These are phyloP conservation scores for Oryza australiensis DNA, from an alignment of 176 grass and related monocot species.

Conservation along the genomic window DNA sequence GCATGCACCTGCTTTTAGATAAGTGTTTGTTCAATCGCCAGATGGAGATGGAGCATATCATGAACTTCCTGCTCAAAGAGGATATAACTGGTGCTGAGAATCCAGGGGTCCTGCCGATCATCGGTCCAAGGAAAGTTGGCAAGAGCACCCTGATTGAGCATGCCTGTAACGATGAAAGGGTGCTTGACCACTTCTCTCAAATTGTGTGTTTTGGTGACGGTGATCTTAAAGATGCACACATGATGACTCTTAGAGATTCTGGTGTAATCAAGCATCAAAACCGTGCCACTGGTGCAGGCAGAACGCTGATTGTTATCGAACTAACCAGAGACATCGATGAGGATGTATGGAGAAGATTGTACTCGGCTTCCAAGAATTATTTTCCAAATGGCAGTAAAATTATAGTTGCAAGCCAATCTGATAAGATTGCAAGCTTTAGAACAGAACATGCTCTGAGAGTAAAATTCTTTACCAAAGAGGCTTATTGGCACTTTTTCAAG, in stretches of 20 bases:
- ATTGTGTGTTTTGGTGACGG: background rate
- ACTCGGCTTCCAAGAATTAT: background rate
- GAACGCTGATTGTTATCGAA: slow-evolving; percentile 22
- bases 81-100: background rate
- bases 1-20: background rate
- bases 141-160: slow-evolving; percentile 33
- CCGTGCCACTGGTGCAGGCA: background rate
- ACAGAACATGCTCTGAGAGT: background rate
- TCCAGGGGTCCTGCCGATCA: background rate
- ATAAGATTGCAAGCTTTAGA: background rate
- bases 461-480: background rate
- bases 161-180: slow-evolving; percentile 2
- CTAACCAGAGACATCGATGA: background rate
- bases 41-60: background rate
- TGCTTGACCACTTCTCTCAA: slow-evolving; percentile 10
- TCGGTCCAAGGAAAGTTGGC: background rate
- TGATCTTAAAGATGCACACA: background rate
- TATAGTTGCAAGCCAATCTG: background rate
- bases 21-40: background rate
- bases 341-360: background rate
- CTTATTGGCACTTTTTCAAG: slow-evolving; percentile 25
- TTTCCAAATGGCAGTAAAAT: slow-evolving; percentile 3
- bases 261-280: background rate
- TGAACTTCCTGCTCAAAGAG: background rate
- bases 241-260: background rate